Evolutionary conservation across 768 basidiomycete species (phyloP), one percentile per base, ranked within the genome.

Genomic region (Cystofilobasidium macerans): DNA sequence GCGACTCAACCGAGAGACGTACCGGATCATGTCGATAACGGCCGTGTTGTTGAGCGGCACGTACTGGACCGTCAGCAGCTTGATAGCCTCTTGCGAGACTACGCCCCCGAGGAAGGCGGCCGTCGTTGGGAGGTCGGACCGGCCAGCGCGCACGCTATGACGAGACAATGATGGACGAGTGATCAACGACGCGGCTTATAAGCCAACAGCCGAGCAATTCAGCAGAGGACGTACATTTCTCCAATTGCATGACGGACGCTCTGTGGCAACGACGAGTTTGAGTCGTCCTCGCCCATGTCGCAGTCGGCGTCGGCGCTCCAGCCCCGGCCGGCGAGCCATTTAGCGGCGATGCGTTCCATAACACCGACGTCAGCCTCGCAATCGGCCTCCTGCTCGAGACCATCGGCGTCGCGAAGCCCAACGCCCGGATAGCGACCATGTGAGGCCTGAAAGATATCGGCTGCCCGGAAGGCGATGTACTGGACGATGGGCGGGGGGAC

Each of bases 11-110:
- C 22, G 16, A 14, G 40, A 62, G 38, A 64, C 64, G 42, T 13
- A 68, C 67, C 67, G 72, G 67, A 80, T 73, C 36, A 95, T 81
- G 77, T 98, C 92, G 57, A 94, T 79, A 28, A 89, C 80, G 71
- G 87, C 88, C 70, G 86, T 86, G 18, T 89, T 88, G 68, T 86
- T 83, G 57, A 94, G 82, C 11, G 95, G 93, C 18, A 93, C 82
- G 74, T 99, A 99, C 76, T 99, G 95, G 72, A 84, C 85, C 65
- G 94, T 99, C 72, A 94, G 86, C 77, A 98, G 81, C 81, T 99
- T 98, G 81, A 98, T 98, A 8, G 85, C 85, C 74, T 99, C 95
- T 71, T 99, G 95, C 30, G 93, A 91, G 24, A 97, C 86, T 40
- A 98, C 76, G 2, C 95, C 95, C 1, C 95, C 95, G 0, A 97